Base-by-base conservation (phyloP, 805 yeast genomes). In the Myxozyma monticola region DNA sequence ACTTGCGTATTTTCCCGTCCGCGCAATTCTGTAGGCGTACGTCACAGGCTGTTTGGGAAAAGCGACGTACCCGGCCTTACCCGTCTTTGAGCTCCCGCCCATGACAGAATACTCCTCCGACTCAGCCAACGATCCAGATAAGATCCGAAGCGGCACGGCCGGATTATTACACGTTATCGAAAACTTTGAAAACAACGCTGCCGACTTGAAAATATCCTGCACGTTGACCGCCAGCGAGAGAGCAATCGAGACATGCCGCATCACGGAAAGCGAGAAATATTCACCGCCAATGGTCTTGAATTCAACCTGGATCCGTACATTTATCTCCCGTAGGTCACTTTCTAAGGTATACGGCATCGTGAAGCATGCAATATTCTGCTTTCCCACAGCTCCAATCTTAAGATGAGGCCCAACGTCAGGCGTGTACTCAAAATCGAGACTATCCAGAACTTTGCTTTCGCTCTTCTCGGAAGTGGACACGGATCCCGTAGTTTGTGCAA, bases 211-310 rank as follows among this genome's bases (percentile, higher is more conserved):
- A 9, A 83, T 80, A 64, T 88, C 96, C 60, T 85, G 91, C 1
- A 86, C 95, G 2, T 88, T 81, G 0, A 86, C 93, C 0, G 88
- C 83, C 6, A 86, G 69, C 4, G 78, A 72, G 33, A 87, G 69
- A 0, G 78, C 67, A 15, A 53, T 40, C 10, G 56, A 42, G n/a
- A 43, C 37, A 21, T 39, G 43, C 9, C 48, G 49, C 5, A 47
- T 15, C 6, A 37, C 54, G 4, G 56, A 44, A 56, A 42, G 63
- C 17, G 42, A 63, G 57, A 42, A 61, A 55, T 26, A 57, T 50
- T 51, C 59, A 3, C 45, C 59, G 12, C 50, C 54, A 21, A 53
- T 44, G 50, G 61, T 48, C 37, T 64, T 46, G 45, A 65, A 26
- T 36, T 51, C 54, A 17, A 63, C 60, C 3, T 51, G 53, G 5